Evolutionary conservation across 1,284 basidiomycete genomes (phyloP), one percentile per base, ranked within the genome.

Genomic region (Naganishia liquefaciens): DNA sequence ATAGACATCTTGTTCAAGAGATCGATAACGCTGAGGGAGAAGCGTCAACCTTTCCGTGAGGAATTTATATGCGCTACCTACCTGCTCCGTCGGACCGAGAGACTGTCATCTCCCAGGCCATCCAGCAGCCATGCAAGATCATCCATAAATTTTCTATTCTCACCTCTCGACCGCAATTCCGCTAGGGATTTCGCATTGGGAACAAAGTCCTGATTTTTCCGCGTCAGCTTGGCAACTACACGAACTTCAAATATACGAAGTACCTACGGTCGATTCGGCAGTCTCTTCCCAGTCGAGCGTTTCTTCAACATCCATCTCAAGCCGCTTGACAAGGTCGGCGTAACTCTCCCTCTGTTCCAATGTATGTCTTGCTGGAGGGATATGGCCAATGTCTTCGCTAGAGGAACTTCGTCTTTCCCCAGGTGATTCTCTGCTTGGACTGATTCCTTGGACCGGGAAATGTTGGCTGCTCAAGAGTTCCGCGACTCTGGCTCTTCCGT

Each of bases 131-230:
- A 76, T 5, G 63, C 70, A 2, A 78, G 46, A 67, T 79, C 76
- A 64, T 78, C 77, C 69, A 75, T 71, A 67, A 78, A 76, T 15
- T 73, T 68, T 21, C 76, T 63, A 53, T 77, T 77, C 65, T 76
- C 77, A 5, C 77, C 77, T 65, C 72, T 74, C 4, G 74, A 75
- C 43, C 76, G 63, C 72, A 78, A 73, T 61, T 79, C 76, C 5
- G 75, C 71, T 9, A 77, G 66, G 11, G 50, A 57, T 52, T 62
- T 64, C 6, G 55, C 33, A 21, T 67, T 63, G n/a, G 60, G 62
- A n/a, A 53, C 17, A 53, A 52, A 62, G 10, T 52, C 49, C 51
- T 52, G 49, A 28, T 13, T 27, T 2, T 33, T 11, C 25, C 40
- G n/a, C 17, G 27, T 43, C 25, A 30, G 25, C 37, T 42, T n/a